Conservation (phyloP, 108 stramenopile species). For the Nitzschia sp. region DNA sequence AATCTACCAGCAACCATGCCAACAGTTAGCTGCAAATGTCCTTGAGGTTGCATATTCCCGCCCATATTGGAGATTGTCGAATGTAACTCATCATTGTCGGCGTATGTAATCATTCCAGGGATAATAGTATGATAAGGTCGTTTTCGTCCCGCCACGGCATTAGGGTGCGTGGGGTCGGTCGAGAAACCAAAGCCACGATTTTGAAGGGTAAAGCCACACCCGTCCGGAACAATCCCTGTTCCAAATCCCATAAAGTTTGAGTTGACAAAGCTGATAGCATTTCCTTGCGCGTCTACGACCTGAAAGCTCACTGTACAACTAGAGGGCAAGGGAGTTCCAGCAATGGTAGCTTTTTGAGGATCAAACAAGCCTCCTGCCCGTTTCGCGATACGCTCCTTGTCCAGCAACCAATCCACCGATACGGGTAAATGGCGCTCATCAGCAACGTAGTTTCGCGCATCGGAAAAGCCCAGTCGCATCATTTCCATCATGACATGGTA, state of each 20-base stretch:
- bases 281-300: conserved; percentile 89
- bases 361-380: conserved; percentile 61
- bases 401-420: conserved; percentile 44
- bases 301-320: conserved; percentile 93
- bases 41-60: conserved; percentile 98
- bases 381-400: conserved; percentile 57
- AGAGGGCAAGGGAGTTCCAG: conserved; percentile 54
- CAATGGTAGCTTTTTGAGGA: conserved; percentile 51
- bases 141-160: conserved; percentile 81
- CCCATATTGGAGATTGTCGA: conserved; percentile 95
- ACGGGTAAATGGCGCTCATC: conserved; percentile 60
- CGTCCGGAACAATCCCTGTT: conserved; percentile 88
- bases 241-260: conserved; percentile 97
- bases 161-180: conserved; percentile 81
- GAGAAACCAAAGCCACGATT: conserved; percentile 93
- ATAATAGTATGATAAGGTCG: conserved; percentile 98
- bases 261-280: conserved; percentile 95
- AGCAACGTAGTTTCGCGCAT: conserved; percentile 77
- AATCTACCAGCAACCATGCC: conserved; percentile 74
- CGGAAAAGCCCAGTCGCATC: conserved; percentile 92
- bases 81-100: conserved; percentile 81
- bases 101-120: conserved; percentile 86
- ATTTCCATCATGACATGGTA: conserved; percentile 85
- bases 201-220: conserved; percentile 95
- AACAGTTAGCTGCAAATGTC: conserved; percentile 92